A percentile compares a stretch with the other conserved stretches of the same genome.
These are phyloP conservation scores for Chaetomium tenue DNA, from an alignment of 495 filamentous ascomycete genomes.

Conservation along the genomic window DNA sequence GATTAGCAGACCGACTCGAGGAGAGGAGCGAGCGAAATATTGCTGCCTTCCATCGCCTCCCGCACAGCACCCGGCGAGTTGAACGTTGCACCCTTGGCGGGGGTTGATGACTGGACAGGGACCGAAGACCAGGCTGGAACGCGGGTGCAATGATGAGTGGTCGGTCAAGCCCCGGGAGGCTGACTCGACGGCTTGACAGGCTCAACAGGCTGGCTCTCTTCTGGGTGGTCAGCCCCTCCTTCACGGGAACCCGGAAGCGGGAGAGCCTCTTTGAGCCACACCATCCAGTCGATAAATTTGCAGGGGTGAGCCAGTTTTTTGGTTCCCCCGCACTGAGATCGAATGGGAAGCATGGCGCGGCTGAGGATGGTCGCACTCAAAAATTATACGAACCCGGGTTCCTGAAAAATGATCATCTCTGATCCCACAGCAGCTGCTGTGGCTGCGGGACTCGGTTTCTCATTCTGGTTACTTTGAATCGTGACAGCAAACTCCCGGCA, in stretches of 20 bases:
- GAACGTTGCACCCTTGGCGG: conserved; percentile 23
- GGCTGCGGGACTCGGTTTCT: background rate
- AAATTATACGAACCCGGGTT: conserved; percentile 11
- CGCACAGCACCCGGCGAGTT: conserved; percentile 11
- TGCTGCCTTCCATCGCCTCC: conserved; percentile 9
- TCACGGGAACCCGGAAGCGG: conserved; percentile 10
- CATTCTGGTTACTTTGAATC: conserved; percentile 6
- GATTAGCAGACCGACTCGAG: conserved; percentile 13
- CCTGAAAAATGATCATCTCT: background rate
- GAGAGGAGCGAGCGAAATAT: conserved; percentile 6
- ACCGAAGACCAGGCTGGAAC: conserved; percentile 12
- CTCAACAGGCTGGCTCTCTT: no score
- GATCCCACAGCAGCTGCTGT: conserved; percentile 1
- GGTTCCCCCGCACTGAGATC: conserved; percentile 18
- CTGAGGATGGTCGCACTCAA: conserved; percentile 8
- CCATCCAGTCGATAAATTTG: conserved; percentile 5
- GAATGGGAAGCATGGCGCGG: conserved; percentile 3
- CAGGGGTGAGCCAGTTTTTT: conserved; percentile 17
- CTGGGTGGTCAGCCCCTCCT: conserved; percentile 8
- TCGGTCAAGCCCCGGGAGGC: background rate
- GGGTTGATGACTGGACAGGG: conserved; percentile 15
- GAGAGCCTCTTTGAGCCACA: conserved; percentile 23
- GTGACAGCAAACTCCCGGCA: conserved; percentile 8
- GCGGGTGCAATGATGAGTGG: background rate
- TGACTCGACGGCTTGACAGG: conserved; percentile 3